Evolutionary conservation across 805 yeast genomes (phyloP), one percentile per base, ranked within the genome.

Genomic region (Wickerhamomyces hampshirensis): DNA sequence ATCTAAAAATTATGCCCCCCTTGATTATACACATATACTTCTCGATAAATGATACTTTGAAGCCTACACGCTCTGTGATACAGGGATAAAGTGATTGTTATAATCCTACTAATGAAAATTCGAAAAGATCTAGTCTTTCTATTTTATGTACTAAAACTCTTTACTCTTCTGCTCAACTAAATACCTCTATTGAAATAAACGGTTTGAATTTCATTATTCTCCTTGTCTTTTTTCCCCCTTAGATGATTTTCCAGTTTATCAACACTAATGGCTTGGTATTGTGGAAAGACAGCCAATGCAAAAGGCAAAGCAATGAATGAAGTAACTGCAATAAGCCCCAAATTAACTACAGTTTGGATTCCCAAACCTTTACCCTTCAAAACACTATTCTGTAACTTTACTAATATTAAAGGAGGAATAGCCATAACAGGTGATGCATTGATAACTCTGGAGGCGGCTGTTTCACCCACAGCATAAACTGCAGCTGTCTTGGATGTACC

Each of bases 351-450:
- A 5, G 84, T 81, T 52, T 83, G 87, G 4, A 75, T 63, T 14
- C 77, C 68, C 40, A 75, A 60, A 6, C 89, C 73, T 56, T 77
- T 84, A 23, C 84, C 83, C 53, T 74, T 78, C 44, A 89, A 68
- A 13, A 80, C 55, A 1, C 80, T 70, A 46, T 72, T 74, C 63
- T 93, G 97, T 46, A 93, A 66, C 57, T 70, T 75, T 31, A 88
- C 87, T 29, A 93, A 70, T 18, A 86, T 55, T 51, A 93, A 70
- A 3, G 99, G 97, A 2, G 99, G 98, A 5, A 93, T 60, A 15
- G 85, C 98, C 99, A 93, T 93, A 51, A 93, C 75, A 14, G 99
- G 99, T 0, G 98, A 84, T 13, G 98, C 97, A 53, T 88, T 93
- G 49, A 91, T 84, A 30, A 93, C 96, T 56, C 99, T 71, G 30